These are phyloP conservation scores for Alisma plantagoaquatica DNA, from an alignment of 106 monocot genomes.

Conservation along the genomic window DNA sequence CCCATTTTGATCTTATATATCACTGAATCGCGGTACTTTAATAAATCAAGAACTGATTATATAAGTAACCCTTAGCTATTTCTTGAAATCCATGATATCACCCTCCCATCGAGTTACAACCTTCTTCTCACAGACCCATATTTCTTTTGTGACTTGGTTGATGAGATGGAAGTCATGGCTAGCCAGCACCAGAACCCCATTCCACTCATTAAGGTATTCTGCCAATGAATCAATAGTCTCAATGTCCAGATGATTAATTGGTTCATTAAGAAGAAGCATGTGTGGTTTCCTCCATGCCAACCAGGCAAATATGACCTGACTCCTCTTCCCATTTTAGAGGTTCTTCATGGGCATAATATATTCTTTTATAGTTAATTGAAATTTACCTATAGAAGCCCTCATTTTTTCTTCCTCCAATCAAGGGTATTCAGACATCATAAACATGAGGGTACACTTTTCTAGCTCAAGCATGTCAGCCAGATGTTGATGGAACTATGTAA, in stretches of 20 bases:
- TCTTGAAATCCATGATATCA: too few species aligned
- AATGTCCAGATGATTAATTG: conserved; percentile 65
- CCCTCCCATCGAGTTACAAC: too few species aligned
- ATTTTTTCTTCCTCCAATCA: conserved; percentile 82
- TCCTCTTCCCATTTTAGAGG: conserved; percentile 57
- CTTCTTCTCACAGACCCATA: too few species aligned
- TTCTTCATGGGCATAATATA: conserved; percentile 75
- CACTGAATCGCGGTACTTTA: too few species aligned
- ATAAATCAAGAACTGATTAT: too few species aligned
- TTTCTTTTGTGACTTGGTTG: conserved; percentile 55
- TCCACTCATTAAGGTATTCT: conserved; percentile 61
- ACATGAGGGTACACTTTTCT: conserved; percentile 64
- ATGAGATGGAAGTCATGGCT: conserved; percentile 75
- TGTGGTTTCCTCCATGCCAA: conserved; percentile 59
- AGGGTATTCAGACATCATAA: conserved; percentile 77
- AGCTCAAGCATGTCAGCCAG: conserved; percentile 71
- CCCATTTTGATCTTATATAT: too few species aligned
- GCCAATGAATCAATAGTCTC: conserved; percentile 77
- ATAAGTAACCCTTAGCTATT: too few species aligned
- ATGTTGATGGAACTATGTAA: conserved; percentile 85
- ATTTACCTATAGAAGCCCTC: too few species aligned
- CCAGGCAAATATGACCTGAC: conserved; percentile 65
- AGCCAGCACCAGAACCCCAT: conserved; percentile 59
- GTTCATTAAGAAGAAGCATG: conserved; percentile 59
- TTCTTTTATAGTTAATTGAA: conserved; percentile 59